Evolutionary conservation across 495 filamentous ascomycete species (phyloP).

Genomic region (Penicillium maclennaniae): DNA sequence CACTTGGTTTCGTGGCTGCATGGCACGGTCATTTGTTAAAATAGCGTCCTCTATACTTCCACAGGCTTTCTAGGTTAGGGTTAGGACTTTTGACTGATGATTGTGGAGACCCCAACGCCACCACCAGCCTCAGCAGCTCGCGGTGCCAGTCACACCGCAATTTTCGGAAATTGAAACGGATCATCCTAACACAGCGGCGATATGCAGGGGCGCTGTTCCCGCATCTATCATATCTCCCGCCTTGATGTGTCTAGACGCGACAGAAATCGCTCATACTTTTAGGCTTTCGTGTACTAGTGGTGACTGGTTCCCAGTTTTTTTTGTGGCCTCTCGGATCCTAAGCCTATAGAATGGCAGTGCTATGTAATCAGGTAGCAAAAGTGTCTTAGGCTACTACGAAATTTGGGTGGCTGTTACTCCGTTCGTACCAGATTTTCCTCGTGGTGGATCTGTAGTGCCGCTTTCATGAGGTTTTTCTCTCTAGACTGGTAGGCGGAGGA

Average conservation of each 20-base stretch:
- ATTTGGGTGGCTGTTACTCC: background rate
- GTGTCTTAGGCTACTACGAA: too few species aligned
- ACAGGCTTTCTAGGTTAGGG: background rate
- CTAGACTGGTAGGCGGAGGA: background rate
- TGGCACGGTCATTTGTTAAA: background rate
- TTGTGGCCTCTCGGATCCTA: background rate
- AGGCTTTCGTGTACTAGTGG: background rate
- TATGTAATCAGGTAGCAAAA: too few species aligned
- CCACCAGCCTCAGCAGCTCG: background rate
- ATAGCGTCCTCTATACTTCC: background rate
- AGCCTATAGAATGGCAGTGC: too few species aligned
- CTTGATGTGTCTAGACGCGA: background rate
- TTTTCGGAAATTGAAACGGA: background rate
- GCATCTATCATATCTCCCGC: background rate
- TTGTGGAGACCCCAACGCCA: background rate
- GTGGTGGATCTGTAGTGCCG: background rate
- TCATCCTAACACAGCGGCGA: background rate
- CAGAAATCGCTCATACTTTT: slow-evolving; percentile 17
- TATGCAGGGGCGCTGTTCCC: slow-evolving; percentile 3
- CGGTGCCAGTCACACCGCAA: slow-evolving; percentile 12
- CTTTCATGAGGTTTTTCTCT: background rate
- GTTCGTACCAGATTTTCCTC: background rate
- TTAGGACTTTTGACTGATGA: background rate
- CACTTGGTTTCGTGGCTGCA: background rate
- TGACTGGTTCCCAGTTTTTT: background rate